These are phyloP conservation scores for Cladorrhinum sp. DNA, from an alignment of 2,329 filamentous ascomycete genomes.

Conservation along the genomic window DNA sequence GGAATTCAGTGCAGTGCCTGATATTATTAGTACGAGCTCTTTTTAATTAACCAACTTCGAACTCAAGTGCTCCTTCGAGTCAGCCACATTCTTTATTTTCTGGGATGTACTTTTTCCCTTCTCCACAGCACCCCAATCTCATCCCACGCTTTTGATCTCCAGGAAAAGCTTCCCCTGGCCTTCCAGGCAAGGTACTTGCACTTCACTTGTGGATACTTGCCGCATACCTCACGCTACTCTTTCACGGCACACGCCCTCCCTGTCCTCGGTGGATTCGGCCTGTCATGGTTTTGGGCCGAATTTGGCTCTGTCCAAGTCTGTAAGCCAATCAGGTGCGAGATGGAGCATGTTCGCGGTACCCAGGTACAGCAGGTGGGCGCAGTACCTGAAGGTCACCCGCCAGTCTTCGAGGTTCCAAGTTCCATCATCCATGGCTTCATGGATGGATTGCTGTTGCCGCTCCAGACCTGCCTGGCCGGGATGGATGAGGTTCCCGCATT, in stretches of 20 bases:
- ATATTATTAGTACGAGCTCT: neutral
- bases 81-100: slow-evolving; percentile 8
- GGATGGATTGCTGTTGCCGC: neutral
- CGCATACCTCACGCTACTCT: slow-evolving; percentile 19
- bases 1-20: neutral
- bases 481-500: neutral
- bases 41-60: neutral
- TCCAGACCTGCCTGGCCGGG: neutral
- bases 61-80: neutral
- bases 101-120: neutral
- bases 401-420: slow-evolving; percentile 2
- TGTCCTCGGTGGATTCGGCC: slow-evolving; percentile 20
- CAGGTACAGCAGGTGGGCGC: slow-evolving; percentile 9
- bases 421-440: neutral
- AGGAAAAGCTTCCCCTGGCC: slow-evolving; percentile 22
- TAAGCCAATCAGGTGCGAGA: slow-evolving; percentile 25
- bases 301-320: slow-evolving; percentile 10
- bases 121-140: slow-evolving; percentile 18
- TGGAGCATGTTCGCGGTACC: slow-evolving; percentile 22
- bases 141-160: slow-evolving; percentile 24
- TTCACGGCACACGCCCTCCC: slow-evolving; percentile 23
- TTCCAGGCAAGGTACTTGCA: slow-evolving; percentile 21
- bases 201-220: slow-evolving; percentile 17
- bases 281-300: slow-evolving; percentile 20
- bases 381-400: slow-evolving; percentile 9